Evolutionary conservation across 257 asterid genomes (phyloP).

Genomic region (Handroanthus guayacan): DNA sequence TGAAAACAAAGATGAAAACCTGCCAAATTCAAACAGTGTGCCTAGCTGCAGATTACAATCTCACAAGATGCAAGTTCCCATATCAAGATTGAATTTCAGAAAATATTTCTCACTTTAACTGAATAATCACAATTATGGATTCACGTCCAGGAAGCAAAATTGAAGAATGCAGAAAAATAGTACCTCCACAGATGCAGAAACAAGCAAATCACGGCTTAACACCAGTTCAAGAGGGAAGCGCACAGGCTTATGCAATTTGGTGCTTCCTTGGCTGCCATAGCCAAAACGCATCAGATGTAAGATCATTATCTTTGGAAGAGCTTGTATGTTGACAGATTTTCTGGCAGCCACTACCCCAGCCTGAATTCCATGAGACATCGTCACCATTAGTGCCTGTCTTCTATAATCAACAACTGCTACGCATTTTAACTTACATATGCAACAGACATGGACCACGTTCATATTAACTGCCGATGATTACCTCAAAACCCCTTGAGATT

Average conservation of each 20-base stretch:
- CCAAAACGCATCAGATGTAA: slow-evolving; percentile 88
- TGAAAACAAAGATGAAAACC: neutral
- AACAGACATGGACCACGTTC: neutral
- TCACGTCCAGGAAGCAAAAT: slow-evolving; percentile 27
- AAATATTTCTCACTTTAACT: neutral
- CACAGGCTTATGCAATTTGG: slow-evolving; percentile 81
- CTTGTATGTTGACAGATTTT: slow-evolving; percentile 70
- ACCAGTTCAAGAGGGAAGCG: slow-evolving; percentile 74
- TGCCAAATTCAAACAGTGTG: neutral
- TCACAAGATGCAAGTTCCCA: slow-evolving; percentile 3
- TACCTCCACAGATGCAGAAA: slow-evolving; percentile 78
- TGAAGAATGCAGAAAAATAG: slow-evolving; percentile 11
- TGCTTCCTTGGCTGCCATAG: slow-evolving; percentile 80
- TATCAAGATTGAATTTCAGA: slow-evolving; percentile 12
- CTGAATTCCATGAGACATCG: slow-evolving; percentile 47
- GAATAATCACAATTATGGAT: slow-evolving; percentile 6
- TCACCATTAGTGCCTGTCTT: slow-evolving; percentile 17
- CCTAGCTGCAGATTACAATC: neutral
- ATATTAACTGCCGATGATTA: neutral
- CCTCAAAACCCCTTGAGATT: too few relatives aligned
- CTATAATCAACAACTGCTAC: neutral
- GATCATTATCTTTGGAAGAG: slow-evolving; percentile 87
- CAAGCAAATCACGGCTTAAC: slow-evolving; percentile 79
- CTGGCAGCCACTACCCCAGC: slow-evolving; percentile 75
- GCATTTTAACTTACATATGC: neutral